phyloP scores from a whole-genome alignment of 2,329 filamentous ascomycete species.

The Beauveria asiatica region DNA sequence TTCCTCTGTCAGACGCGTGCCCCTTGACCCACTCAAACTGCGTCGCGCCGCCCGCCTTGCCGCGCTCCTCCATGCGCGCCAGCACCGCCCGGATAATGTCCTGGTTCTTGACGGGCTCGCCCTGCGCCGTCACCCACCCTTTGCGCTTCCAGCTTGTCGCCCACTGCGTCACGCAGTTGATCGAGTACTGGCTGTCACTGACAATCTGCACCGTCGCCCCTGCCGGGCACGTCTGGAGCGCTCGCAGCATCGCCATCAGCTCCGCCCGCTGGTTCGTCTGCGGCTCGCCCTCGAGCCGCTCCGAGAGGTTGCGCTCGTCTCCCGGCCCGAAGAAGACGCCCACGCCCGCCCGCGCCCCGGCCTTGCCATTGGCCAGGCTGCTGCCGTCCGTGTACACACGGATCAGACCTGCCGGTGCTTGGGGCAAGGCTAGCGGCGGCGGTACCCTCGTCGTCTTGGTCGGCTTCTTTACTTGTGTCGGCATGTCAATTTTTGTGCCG shows the following conservation, averaged over 20 bases:
- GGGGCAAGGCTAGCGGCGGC: conserved; percentile 10
- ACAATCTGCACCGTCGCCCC: conserved; percentile 65
- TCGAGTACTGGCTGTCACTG: conserved; percentile 86
- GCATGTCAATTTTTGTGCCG: conserved; percentile 11
- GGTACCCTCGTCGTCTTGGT: conserved; percentile 14
- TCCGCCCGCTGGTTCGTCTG: conserved; percentile 98
- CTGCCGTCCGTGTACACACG: conserved; percentile 57
- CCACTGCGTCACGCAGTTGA: conserved; percentile 84
- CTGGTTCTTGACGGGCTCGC: conserved; percentile 72
- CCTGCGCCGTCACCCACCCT: conserved; percentile 65
- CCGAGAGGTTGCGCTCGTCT: conserved; percentile 60
- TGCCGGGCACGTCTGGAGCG: conserved; percentile 64
- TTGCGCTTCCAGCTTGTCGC: conserved; percentile 66
- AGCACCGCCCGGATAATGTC: conserved; percentile 73
- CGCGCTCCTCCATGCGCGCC: conserved; percentile 60
- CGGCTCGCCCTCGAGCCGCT: conserved; percentile 60
- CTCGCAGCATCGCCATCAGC: conserved; percentile 76
- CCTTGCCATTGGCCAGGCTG: conserved; percentile 47
- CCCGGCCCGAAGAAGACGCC: conserved; percentile 54
- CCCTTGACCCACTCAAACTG: conserved; percentile 86
- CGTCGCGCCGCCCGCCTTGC: conserved; percentile 50
- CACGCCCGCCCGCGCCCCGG: conserved; percentile 48
- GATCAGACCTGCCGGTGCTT: conserved; percentile 23
- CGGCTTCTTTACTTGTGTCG: conserved; percentile 8
- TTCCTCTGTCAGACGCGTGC: conserved; percentile 64